Evolutionary conservation across 2,329 filamentous ascomycete genomes (phyloP), one percentile per base, ranked within the genome.

Genomic region (Xylogone sp.): DNA sequence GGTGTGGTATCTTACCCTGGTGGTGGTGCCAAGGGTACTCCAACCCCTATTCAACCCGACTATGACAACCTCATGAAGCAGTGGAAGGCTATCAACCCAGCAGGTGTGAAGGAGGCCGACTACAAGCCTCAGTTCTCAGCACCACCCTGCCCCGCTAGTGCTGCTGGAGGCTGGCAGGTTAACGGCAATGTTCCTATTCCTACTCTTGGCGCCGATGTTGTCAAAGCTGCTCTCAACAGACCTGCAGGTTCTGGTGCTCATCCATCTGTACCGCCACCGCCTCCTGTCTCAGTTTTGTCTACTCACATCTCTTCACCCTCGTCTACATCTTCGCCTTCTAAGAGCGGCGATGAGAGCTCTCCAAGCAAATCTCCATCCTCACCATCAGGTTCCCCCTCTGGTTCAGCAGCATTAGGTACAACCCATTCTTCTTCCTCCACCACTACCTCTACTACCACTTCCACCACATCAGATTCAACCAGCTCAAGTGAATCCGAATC

Each of bases 1-100:
- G 90, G 90, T 34, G 73, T 96, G 31, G 79, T 95, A 59, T 83
- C 77, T 19, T 96, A 96, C 65, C 87, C 76, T 84, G 74, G 74
- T 61, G 86, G 2, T 71, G 77, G 13, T 0, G 81, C 87, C 58
- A 80, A 80, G 47, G 89, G 89, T 50, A 88, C 79, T 0, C 90
- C 90, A 0, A 87, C 77, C 0, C 87, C 90, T 0, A 74, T 90
- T 21, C 74, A 73, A 5, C 89, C 90, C 0, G 90, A 95, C 64
- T 96, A 92, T 65, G 66, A 74, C 60, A 94, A 93, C 65, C 78
- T 96, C 53, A 83, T 84, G 71, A 76, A 73, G 19, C 84, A 89
- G 59, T 96, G 90, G 90, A 84, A 84, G 4, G 85, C 79, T 2
- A 71, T 88, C 43, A 53, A 78, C 72, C 18, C 89, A 0, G 81